Base-by-base conservation (phyloP, 768 basidiomycete genomes). In the Dioszegia aurantiaca region DNA sequence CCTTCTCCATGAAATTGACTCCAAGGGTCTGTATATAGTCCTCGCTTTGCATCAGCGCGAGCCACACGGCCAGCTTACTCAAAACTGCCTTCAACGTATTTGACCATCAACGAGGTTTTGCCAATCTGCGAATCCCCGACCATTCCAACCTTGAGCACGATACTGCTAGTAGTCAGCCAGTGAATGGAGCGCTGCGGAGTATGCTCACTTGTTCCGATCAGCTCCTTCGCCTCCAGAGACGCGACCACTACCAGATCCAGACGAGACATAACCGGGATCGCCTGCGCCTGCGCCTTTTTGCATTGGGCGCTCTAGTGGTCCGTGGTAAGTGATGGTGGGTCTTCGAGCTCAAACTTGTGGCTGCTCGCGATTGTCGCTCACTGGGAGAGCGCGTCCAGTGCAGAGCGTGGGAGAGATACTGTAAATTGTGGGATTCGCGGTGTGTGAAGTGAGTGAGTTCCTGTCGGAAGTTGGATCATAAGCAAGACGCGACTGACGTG, bases 1-100 rank as follows among this genome's bases (percentile, higher is more conserved):
- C 95, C 82, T 99, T 99, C 82, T 99, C 94, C 95, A 98, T 98
- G 79, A 98, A 98, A 79, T 97, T 97, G 80, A 97, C 92, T 81
- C 94, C 94, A 80, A 99, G 86, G 80, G 94, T 97, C 84, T 97
- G 94, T 77, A 99, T 97, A 80, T 98, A 98, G 78, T 97, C 56
- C 58, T 60, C 43, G 19, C 19, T 21, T 24, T 16, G 12, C 16
- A 21, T 46, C 27, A 47, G 30, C 30, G 9, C 16, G 28, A 17
- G 5, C 27, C 19, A 16, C 30, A 12, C 44, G 4, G 11, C 1
- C 5, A n/a, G 65, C 74, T 58, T 52, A 77, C 76, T 95, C 92
- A 78, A 94, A 95, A 79, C 88, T 90, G 52, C 94, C 94, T 80
- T 99, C 94, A 60, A 97, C 93, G 74, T 98, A 98, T 80, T 97